Percentiles rank a stretch among this genome's conserved stretches.
Conservation (phyloP, 176 grass and related monocot species). For the Oryza brachyantha region DNA sequence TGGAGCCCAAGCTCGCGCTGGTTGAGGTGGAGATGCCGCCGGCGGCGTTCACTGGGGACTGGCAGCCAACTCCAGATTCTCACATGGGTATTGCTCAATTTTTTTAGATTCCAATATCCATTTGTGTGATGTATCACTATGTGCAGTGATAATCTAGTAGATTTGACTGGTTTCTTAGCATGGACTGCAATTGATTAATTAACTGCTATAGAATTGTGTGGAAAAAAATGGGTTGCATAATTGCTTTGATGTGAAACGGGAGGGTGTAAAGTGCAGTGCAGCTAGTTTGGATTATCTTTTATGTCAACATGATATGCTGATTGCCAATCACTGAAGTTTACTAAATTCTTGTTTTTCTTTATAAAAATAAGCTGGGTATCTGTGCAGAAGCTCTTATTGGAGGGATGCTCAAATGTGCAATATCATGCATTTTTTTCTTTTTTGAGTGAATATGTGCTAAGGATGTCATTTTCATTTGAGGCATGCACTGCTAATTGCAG, state of each 20-base stretch:
- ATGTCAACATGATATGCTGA: neutral
- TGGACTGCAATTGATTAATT: neutral
- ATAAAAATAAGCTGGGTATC: neutral
- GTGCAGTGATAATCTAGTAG: neutral
- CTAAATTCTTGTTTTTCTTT: neutral
- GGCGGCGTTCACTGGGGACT: slow-evolving; percentile 59
- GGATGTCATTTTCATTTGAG: neutral
- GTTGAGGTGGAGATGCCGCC: slow-evolving; percentile 58
- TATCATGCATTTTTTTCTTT: neutral
- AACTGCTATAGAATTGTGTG: neutral
- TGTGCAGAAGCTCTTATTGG: no score
- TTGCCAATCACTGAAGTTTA: neutral
- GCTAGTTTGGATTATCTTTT: neutral
- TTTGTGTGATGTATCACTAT: neutral
- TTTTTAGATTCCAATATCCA: neutral
- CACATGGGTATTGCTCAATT: slow-evolving; percentile 49
- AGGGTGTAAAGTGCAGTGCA: neutral
- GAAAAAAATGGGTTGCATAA: neutral
- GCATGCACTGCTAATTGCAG: slow-evolving; percentile 31
- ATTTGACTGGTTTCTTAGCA: neutral
- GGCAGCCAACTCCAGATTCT: slow-evolving; percentile 47
- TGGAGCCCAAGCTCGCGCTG: slow-evolving; percentile 80
- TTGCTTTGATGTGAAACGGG: neutral
- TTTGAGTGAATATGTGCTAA: neutral
- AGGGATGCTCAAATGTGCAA: neutral